Evolutionary conservation across 169 alveolate genomes (phyloP), one percentile per base, ranked within the genome.

Genomic region (Cryptosporidium muris): DNA sequence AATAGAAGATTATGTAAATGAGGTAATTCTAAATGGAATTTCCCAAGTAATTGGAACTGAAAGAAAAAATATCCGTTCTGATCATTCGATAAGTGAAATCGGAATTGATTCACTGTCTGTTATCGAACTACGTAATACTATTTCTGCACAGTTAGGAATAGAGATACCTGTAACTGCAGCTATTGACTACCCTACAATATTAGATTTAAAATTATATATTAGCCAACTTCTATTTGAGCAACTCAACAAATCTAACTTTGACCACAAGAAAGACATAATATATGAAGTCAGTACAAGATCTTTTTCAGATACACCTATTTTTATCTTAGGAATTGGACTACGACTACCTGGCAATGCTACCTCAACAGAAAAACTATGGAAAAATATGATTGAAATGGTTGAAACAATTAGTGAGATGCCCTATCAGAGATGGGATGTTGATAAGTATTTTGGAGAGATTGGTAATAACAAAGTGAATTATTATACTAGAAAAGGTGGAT

Each of bases 41-140:
- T 40, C 66, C 36, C 74, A 74, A 8, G 82, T 62, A 9, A 11
- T 58, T 7, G 82, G 82, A 25, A 37, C 5, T 1, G 82, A 74
- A 12, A 9, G 54, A 2, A 49, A 74, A 25, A 34, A 37, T 38
- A 42, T 74, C 14, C 74, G 60, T 58, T 49, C 68, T 16, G 80
- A 66, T 8, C 47, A 88, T n/a, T 89, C 95, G 1, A 63, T 92
- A 52, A 89, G 65, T 80, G 94, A 91, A 52, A 56, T 91, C 4
- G 95, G 95, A n/a, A 82, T 92, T 25, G 95, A 92, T 53, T 92
- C 95, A 62, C 66, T 92, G 36, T 90, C 94, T 25, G 95, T 94
- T 0, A 92, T 92, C 37, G 95, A 92, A 81, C 88, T 92, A 88
- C 90, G 95, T 38, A 90, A 92, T 82, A 81, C 91, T 48, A 81